These are phyloP conservation scores for Fistulina hepatica DNA, from an alignment of 1,284 basidiomycete genomes.

Conservation along the genomic window DNA sequence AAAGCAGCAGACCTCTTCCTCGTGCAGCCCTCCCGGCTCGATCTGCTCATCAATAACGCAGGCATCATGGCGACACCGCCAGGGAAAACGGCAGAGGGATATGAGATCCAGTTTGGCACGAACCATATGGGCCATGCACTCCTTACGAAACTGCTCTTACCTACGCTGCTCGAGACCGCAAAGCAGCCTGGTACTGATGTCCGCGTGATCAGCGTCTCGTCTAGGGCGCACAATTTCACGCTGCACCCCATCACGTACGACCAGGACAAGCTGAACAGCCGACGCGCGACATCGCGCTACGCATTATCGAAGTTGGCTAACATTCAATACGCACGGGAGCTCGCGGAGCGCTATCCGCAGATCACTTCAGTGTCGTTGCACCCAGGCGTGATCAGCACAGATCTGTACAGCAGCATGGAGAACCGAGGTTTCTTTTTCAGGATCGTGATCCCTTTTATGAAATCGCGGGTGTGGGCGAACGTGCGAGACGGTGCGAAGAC, in stretches of 20 bases:
- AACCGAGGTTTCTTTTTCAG: neutral
- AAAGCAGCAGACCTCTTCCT: too few relatives aligned
- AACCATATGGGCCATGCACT: conserved; percentile 42
- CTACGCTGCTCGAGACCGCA: conserved; percentile 31
- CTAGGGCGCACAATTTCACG: too few relatives aligned
- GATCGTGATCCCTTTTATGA: too few relatives aligned
- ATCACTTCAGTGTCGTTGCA: conserved; percentile 9
- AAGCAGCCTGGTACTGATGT: too few relatives aligned
- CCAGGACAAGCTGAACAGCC: conserved; percentile 7
- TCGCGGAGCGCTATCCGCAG: conserved; percentile 10
- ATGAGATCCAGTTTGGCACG: conserved; percentile 42
- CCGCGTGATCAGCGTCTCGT: too few relatives aligned
- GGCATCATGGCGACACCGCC: conserved; percentile 44
- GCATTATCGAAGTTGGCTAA: conserved; percentile 14
- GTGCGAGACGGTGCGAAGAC: conserved; percentile 8
- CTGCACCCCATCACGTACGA: conserved; percentile 8
- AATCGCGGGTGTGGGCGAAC: conserved; percentile 3
- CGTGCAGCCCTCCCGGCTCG: too few relatives aligned
- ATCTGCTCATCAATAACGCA: conserved; percentile 45
- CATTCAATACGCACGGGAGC: conserved; percentile 9
- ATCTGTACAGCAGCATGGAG: neutral
- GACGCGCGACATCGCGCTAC: conserved; percentile 10
- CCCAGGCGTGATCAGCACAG: conserved; percentile 7
- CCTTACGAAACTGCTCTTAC: conserved; percentile 40
- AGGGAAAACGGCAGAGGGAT: conserved; percentile 42